Conservation (phyloP, 305 asterid genomes). For the Salvia sclarea region DNA sequence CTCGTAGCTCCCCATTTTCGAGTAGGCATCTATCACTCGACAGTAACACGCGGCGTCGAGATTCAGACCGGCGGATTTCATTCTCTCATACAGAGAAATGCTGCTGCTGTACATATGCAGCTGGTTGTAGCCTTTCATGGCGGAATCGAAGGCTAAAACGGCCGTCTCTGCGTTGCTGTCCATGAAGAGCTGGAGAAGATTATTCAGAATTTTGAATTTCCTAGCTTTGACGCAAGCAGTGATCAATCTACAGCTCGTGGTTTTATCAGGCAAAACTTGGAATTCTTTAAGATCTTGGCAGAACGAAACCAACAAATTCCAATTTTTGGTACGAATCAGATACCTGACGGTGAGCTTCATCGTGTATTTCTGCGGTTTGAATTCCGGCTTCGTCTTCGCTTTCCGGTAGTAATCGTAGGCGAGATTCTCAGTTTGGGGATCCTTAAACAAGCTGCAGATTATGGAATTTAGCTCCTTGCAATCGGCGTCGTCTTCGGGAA, state of each 20-base stretch:
- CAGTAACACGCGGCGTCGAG: conserved; percentile 54
- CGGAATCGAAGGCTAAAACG: conserved; percentile 60
- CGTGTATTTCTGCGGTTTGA: conserved; percentile 55
- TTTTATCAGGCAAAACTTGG: conserved; percentile 54
- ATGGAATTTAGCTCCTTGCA: conserved; percentile 52
- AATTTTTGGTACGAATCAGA: conserved; percentile 53
- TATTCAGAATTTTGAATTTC: conserved; percentile 59
- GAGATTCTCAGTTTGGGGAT: conserved; percentile 57
- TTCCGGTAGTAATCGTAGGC: conserved; percentile 57
- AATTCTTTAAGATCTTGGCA: conserved; percentile 54
- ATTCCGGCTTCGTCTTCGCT: conserved; percentile 50
- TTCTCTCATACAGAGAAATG: conserved; percentile 40
- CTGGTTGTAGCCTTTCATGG: conserved; percentile 82
- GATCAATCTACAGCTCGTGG: conserved; percentile 57
- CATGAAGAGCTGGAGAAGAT: conserved; percentile 50
- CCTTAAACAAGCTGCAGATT: conserved; percentile 61
- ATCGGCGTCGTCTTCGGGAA: conserved; percentile 43
- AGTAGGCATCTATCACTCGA: conserved; percentile 65
- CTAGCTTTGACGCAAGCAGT: conserved; percentile 61
- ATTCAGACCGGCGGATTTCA: conserved; percentile 52
- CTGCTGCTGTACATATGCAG: conserved; percentile 83
- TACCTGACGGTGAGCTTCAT: conserved; percentile 69
- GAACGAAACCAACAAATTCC: conserved; percentile 49
- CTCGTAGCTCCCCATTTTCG: conserved; percentile 49
- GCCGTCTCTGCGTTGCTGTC: conserved; percentile 41